These are phyloP conservation scores for Stylonectria norvegica DNA, from an alignment of 2,329 filamentous ascomycete genomes.

Conservation along the genomic window DNA sequence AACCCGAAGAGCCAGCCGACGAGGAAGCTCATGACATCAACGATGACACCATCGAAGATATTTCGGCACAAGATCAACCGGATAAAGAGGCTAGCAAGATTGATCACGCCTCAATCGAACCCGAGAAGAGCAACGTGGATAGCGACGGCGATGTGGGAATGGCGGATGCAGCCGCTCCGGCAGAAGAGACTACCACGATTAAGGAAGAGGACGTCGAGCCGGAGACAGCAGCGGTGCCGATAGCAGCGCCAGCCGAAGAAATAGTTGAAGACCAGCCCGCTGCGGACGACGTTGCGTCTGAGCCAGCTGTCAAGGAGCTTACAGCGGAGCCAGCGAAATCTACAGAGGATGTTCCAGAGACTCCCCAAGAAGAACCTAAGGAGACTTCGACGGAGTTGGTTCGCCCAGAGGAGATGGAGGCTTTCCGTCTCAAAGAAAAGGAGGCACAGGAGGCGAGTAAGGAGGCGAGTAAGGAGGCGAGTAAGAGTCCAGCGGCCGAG, in stretches of 20 bases:
- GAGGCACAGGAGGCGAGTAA: constrained; percentile 31
- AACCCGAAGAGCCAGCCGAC: constrained; percentile 25
- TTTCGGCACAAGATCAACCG: constrained; percentile 29
- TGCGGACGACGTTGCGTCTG: too few species aligned
- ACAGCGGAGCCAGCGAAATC: constrained; percentile 20
- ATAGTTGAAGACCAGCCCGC: too few species aligned
- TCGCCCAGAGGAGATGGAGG: too few species aligned
- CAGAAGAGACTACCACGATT: constrained; percentile 23
- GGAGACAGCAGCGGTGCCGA: constrained; percentile 15
- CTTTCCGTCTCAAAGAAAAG: constrained; percentile 34
- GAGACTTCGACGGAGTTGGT: too few species aligned
- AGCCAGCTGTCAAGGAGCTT: constrained; percentile 12
- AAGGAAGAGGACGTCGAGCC: constrained; percentile 24
- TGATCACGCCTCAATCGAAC: constrained; percentile 10
- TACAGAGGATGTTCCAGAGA: constrained; percentile 6
- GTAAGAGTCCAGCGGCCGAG: constrained; percentile 24
- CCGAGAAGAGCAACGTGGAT: constrained; percentile 37
- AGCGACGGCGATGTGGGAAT: constrained; percentile 52
- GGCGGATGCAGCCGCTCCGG: constrained; percentile 35
- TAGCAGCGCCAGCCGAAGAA: constrained; percentile 11
- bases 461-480: constrained; percentile 25
- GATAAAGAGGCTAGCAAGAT: constrained; percentile 25
- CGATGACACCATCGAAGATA: constrained; percentile 45
- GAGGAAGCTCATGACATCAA: constrained; percentile 36
- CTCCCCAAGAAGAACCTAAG: constrained; percentile 15